Evolutionary conservation across 2,329 filamentous ascomycete genomes (phyloP), one percentile per base, ranked within the genome.

Genomic region (Ascochyta fabae): DNA sequence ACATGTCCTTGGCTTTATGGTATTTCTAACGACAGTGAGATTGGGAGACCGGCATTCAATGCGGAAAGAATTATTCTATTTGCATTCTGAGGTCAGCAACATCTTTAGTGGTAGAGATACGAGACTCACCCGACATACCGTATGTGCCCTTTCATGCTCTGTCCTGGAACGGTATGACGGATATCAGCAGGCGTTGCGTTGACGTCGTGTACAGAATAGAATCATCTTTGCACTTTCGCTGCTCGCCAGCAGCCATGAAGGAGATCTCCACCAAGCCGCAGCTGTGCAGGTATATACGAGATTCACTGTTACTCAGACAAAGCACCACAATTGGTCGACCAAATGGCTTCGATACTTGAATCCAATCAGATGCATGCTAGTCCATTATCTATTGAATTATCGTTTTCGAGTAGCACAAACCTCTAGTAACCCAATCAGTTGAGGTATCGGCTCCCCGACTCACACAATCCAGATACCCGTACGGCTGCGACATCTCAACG

Each of bases 1-100:
- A 50, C 53, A 55, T 50, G 15, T 31, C 13, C 34, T 42, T 42
- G 13, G 36, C 47, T 19, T 36, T 33, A 41, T 46, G 34, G 10
- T 36, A 33, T 16, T 42, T 31, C 36, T 47, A 42, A 19, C 3
- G 31, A 12, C 26, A 9, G 13, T 13, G 8, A 23, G 23, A 12
- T 24, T 45, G 26, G 16, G 13, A n/a, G 12, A 19, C 13, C 16
- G 36, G 15, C n/a, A 41, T 39, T 42, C 16, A 42, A 13, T 15
- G 40, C 19, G 13, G 46, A 46, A 22, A 15, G 19, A 16, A 27
- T 23, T 24, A 10, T 31, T 10, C 16, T 42, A 16, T 13, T 22
- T 29, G 31, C 15, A 26, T 41, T 23, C 36, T 8, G 8, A 31
- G 7, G 35, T 50, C 15, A 55, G 45, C 5, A 2, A 19, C 1